phyloP scores from a whole-genome alignment of 2,329 filamentous ascomycete species.

The Diaporthe batatas region DNA sequence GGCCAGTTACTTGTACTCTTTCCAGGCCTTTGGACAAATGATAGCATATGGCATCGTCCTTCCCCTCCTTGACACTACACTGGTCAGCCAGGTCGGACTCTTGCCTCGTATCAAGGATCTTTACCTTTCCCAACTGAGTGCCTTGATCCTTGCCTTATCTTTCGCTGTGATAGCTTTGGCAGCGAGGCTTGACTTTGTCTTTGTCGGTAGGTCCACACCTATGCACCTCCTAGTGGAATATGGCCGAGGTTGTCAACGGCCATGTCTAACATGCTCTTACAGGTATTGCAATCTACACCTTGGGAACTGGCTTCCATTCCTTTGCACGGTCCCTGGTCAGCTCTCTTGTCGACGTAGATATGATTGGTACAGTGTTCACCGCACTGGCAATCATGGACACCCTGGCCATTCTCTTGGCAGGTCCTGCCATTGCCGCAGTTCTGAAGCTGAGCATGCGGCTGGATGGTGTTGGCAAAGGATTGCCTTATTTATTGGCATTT shows the following conservation, averaged over 20 bases:
- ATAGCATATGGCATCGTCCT: conserved; percentile 8
- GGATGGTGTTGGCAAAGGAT: background rate
- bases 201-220: background rate
- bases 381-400: conserved; percentile 18
- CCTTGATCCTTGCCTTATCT: background rate
- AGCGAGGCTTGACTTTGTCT: background rate
- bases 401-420: conserved; percentile 3
- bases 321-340: conserved; percentile 7
- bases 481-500: background rate
- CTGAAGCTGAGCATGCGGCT: conserved; percentile 10
- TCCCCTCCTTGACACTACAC: conserved; percentile 13
- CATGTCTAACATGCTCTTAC: background rate
- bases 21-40: conserved; percentile 18
- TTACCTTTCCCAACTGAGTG: background rate
- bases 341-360: conserved; percentile 10
- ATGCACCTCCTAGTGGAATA: background rate
- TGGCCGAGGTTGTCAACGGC: background rate
- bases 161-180: background rate
- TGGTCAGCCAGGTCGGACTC: background rate
- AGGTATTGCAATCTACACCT: background rate
- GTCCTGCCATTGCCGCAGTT: background rate
- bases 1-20: conserved; percentile 19
- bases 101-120: conserved; percentile 9
- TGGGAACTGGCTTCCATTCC: conserved; percentile 2
- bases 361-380: conserved; percentile 17